Base-by-base conservation (phyloP, 2,329 filamentous ascomycete genomes). In the Colletotrichum endophyticum region DNA sequence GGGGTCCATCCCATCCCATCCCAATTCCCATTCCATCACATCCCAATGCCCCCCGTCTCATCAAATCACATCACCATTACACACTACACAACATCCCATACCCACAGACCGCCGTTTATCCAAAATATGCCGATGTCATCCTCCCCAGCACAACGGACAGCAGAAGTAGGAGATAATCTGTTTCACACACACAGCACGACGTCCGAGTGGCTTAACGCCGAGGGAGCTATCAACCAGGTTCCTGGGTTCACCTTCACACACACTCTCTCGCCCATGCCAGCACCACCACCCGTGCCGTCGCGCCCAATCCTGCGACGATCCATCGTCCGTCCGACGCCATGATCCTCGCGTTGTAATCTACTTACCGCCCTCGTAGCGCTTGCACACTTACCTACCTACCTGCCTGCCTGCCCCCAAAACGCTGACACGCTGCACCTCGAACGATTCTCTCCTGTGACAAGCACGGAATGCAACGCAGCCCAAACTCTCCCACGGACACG, bases 151-250 rank as follows among this genome's bases (percentile, higher is more conserved):
- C 34, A 6, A 36, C 34, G 34, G 13, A 2, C 19, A 49, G 36
- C 39, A 4, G 39, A 9, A 49, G 39, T 22, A 22, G 39, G 39
- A 49, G 39, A 49, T 49, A 49, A 49, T 6, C 28, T 22, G 28
- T 61, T 61, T 61, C 59, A 34, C 59, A 34, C 27, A 63, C 27
- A 63, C 27, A 32, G 16, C 6, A 62, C 27, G 66, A 69, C 53
- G 71, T 63, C 66, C 71, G 56, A 62, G 71, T 70, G 63, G 63
- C 70, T 72, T 68, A 61, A 68, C 30, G 56, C 27, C 63, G 22
- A 57, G 59, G 30, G 39, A 12, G 44, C 62, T 49, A 72, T 72
- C 61, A 72, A 63, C 71, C 71, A 70, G 66, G 56, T 73, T 73
- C 56, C 36, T 70, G 71, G 71, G 71, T 73, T 16, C 36, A 44